Base-by-base conservation (phyloP, 2,329 filamentous ascomycete species). In the Claviceps sp. region DNA sequence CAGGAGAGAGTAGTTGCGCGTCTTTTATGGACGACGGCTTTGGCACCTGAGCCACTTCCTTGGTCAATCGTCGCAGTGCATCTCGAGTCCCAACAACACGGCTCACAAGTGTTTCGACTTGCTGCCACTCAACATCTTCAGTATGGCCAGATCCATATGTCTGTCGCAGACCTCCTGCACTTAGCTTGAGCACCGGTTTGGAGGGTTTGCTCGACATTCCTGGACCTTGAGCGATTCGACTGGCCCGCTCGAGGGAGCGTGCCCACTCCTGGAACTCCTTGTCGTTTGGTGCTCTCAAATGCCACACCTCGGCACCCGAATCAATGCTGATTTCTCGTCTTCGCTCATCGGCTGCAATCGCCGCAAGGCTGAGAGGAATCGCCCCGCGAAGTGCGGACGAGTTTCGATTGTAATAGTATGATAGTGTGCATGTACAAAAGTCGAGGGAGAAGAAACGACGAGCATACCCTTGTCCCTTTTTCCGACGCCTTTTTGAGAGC, bases 281-380 rank as follows among this genome's bases (percentile, higher is more conserved):
- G 48, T 81, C 79, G 59, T 87, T 95, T 48, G 78, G 80, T 3
- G 93, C 89, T 61, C 84, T 84, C 34, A 98, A 73, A 70, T 97
- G 93, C 93, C 93, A 98, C 26, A 98, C 82, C 67, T 98, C 93
- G 2, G 93, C 90, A 1, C 93, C 93, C 0, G 93, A 97, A 65
- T 98, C 93, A 53, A 98, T 93, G 43, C 86, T 95, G 50, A 98
- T 95, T 66, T 97, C 91, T 57, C 89, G 80, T 40, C 87, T 82
- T 61, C 87, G 82, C 65, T 93, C 88, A 63, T 95, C 90, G 7
- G 89, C 89, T 3, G 90, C 87, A 54, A 98, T 86, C 4, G 89
- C 93, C 16, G 93, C 93, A 50, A 98, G 72, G 26, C 89, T 93
- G 8, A 98, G 75, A 0, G 93, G 93, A 50, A 98, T 93, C 7